Conservation (phyloP, 169 alveolate species). For the Miamiensis avidus region DNA sequence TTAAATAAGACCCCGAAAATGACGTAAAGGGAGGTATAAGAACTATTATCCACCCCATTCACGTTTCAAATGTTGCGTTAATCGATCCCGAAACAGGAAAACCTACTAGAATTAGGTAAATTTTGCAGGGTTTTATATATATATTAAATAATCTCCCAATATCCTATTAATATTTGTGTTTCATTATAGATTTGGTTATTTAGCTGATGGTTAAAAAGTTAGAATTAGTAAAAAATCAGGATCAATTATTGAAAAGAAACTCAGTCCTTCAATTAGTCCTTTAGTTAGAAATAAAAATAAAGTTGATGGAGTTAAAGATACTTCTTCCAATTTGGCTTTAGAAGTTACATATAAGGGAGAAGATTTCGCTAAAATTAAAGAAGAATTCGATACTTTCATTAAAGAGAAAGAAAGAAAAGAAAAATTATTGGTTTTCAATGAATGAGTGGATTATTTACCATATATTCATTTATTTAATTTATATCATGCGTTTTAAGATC, state of each 20-base stretch:
- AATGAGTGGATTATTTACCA: slow-evolving; percentile 27
- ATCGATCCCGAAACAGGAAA: slow-evolving; percentile 69
- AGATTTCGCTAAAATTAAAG: slow-evolving; percentile 58
- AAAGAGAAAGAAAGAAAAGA: slow-evolving; percentile 45
- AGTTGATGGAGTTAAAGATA: slow-evolving; percentile 55
- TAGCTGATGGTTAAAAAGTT: slow-evolving; percentile 62
- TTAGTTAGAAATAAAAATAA: slow-evolving; percentile 56
- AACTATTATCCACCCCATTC: slow-evolving; percentile 57
- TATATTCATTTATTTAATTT: too few species aligned
- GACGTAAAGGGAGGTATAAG: slow-evolving; percentile 46
- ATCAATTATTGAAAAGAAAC: slow-evolving; percentile 56
- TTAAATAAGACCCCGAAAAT: slow-evolving; percentile 30
- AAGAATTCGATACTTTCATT: slow-evolving; percentile 56
- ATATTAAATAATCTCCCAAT: not conserved
- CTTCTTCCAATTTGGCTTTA: slow-evolving; percentile 54
- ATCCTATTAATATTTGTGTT: not conserved
- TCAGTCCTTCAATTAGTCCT: slow-evolving; percentile 43
- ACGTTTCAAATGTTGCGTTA: slow-evolving; percentile 60
- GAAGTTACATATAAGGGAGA: slow-evolving; percentile 70
- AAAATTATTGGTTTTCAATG: slow-evolving; percentile 35
- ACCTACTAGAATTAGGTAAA: slow-evolving; percentile 48
- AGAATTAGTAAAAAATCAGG: slow-evolving; percentile 62
- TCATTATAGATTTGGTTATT: slow-evolving; percentile 34
- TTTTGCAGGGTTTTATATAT: not conserved
- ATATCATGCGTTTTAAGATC: too few species aligned